Conservation (phyloP, 2,329 filamentous ascomycete species). For the Microsporum audouinii region DNA sequence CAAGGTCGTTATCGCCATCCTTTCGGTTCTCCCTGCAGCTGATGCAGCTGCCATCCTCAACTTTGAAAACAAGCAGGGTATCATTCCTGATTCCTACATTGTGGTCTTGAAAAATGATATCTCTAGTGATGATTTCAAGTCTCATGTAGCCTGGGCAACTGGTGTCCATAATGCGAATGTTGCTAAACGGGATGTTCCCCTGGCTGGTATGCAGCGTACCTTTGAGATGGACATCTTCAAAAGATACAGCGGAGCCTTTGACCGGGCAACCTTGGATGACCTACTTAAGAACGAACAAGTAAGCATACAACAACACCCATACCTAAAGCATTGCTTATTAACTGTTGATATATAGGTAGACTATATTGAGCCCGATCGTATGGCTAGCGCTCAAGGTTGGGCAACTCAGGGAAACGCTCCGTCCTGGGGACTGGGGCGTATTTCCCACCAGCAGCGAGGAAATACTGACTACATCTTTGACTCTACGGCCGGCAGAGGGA, state of each 20-base stretch:
- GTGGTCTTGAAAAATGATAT: constrained; percentile 9
- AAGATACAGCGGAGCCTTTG: constrained; percentile 5
- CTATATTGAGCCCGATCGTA: constrained; percentile 12
- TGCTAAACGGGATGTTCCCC: neutral
- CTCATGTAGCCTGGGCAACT: constrained; percentile 3
- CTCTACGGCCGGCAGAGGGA: constrained; percentile 24
- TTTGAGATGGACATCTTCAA: neutral
- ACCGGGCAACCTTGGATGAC: neutral
- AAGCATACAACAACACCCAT: neutral
- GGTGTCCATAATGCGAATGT: neutral
- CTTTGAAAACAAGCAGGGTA: neutral
- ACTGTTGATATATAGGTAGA: constrained; percentile 9
- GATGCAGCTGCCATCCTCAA: constrained; percentile 5
- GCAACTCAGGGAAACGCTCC: constrained; percentile 17
- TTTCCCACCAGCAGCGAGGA: constrained; percentile 21
- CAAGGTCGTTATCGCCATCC: neutral
- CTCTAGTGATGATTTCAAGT: constrained; percentile 1
- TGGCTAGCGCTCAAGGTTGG: neutral
- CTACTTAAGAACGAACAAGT: neutral
- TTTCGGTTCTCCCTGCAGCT: neutral
- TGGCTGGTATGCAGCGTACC: neutral
- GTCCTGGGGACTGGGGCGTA: constrained; percentile 27
- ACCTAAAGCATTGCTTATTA: neutral
- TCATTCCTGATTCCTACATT: constrained; percentile 9
- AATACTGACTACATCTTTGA: constrained; percentile 28